Percentiles rank a stretch among this genome's conserved stretches.
phyloP scores from a whole-genome alignment of 371 early-diverging fungal species.

The Cokeromyces recurvatus region DNA sequence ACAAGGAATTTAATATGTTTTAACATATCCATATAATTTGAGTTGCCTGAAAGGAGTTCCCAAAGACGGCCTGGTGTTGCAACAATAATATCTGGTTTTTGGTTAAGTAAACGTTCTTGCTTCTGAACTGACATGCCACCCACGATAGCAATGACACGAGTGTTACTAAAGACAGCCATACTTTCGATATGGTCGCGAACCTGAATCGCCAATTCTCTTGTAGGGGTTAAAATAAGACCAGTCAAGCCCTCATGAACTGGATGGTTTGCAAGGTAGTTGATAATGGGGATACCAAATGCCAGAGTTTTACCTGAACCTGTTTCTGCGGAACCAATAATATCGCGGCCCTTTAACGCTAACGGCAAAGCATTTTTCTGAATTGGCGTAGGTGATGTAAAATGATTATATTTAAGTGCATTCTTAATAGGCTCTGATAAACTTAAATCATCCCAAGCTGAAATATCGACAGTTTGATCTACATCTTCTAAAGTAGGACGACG shows the following conservation, averaged over 20 bases:
- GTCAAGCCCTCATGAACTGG: slow-evolving; percentile 27
- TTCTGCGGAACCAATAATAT: slow-evolving; percentile 97
- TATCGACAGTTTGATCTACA: slow-evolving; percentile 45
- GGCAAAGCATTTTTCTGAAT: slow-evolving; percentile 91
- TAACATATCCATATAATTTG: slow-evolving; percentile 47
- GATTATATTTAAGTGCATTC: slow-evolving; percentile 63
- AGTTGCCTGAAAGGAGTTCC: slow-evolving; percentile 81
- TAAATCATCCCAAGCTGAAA: slow-evolving; percentile 55
- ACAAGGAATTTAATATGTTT: slow-evolving; percentile 66
- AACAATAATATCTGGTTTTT: slow-evolving; percentile 82
- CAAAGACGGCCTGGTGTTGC: slow-evolving; percentile 98
- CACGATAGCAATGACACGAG: slow-evolving; percentile 69
- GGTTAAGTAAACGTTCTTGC: slow-evolving; percentile 73
- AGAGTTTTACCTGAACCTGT: slow-evolving; percentile 97
- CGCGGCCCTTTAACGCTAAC: slow-evolving; percentile 66
- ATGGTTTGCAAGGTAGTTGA: slow-evolving; percentile 52
- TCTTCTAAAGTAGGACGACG: slow-evolving; percentile 32
- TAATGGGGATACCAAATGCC: slow-evolving; percentile 88
- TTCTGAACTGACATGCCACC: slow-evolving; percentile 95
- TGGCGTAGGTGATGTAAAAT: slow-evolving; percentile 84
- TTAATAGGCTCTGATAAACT: slow-evolving; percentile 52
- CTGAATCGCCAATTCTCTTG: slow-evolving; percentile 92
- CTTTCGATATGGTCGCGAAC: slow-evolving; percentile 72
- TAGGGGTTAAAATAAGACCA: slow-evolving; percentile 80
- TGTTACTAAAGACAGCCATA: slow-evolving; percentile 51